Conservation (phyloP, 345 rosid species). For the Populus ilicifolia region DNA sequence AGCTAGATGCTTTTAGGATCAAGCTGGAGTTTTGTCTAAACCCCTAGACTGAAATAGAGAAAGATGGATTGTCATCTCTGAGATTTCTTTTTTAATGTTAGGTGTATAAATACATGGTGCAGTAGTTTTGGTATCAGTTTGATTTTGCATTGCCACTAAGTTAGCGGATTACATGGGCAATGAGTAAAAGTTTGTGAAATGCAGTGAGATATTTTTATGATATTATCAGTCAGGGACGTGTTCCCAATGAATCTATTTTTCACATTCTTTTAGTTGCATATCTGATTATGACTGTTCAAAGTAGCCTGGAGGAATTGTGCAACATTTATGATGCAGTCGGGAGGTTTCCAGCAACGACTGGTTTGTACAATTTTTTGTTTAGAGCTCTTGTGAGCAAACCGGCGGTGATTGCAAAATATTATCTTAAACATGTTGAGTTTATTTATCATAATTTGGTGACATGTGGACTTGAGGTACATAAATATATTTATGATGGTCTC, state of each 20-base stretch:
- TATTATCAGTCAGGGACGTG: constrained; percentile 78
- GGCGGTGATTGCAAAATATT: constrained; percentile 46
- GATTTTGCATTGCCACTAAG: constrained; percentile 86
- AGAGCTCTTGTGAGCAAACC: constrained; percentile 60
- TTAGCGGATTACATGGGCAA: constrained; percentile 83
- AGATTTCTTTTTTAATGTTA: constrained; percentile 20
- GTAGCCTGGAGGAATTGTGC: constrained; percentile 78
- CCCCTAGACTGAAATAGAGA: background rate
- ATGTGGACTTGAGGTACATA: constrained; percentile 61
- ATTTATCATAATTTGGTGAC: constrained; percentile 72
- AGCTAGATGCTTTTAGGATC: background rate
- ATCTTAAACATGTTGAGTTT: constrained; percentile 80
- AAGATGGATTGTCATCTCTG: background rate
- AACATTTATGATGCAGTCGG: constrained; percentile 83
- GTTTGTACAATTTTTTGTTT: constrained; percentile 75
- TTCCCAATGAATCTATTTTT: constrained; percentile 85
- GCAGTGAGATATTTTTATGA: constrained; percentile 74
- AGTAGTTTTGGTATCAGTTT: constrained; percentile 74
- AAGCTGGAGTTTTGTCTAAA: background rate
- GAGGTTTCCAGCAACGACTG: constrained; percentile 70
- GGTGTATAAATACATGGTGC: constrained; percentile 95
- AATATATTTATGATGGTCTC: constrained; percentile 61
- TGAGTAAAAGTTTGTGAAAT: constrained; percentile 67
- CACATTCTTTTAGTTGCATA: constrained; percentile 77
- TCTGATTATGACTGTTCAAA: constrained; percentile 61